Conservation (phyloP, 139 green algal species). For the Bryopsis sp. region DNA sequence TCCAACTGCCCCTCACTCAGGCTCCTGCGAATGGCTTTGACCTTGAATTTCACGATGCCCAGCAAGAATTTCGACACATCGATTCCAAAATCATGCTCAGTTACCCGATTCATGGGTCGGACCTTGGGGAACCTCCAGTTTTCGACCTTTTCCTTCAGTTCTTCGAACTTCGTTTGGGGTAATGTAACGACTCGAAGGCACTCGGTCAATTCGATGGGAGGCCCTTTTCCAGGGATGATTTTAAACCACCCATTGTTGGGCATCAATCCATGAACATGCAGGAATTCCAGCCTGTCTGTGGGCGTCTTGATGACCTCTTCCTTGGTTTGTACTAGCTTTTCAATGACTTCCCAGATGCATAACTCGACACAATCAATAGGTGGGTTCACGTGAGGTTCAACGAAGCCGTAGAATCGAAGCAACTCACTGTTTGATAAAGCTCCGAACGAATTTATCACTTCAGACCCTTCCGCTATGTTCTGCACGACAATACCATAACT, state of each 20-base stretch:
- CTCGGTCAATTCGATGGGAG: no score
- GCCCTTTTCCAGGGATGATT: not conserved
- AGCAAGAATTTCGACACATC: no score
- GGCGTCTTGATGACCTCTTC: not conserved
- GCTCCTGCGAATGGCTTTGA: no score
- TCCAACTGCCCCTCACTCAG: no score
- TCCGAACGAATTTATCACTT: constrained; percentile 9
- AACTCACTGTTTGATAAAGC: constrained; percentile 5
- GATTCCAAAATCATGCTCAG: no score
- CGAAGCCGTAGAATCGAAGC: constrained; percentile 10
- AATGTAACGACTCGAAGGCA: no score
- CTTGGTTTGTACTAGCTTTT: not conserved
- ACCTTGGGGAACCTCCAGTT: no score
- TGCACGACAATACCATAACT: not conserved
- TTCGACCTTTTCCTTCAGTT: no score
- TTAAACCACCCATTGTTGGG: not conserved
- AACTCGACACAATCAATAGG: not conserved
- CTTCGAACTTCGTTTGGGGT: no score
- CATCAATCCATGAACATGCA: not conserved
- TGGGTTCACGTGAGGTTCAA: not conserved
- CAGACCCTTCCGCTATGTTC: not conserved
- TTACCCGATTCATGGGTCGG: no score
- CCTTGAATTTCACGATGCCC: no score
- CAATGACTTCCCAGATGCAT: not conserved
- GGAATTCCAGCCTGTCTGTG: not conserved